Base-by-base conservation (phyloP, 345 rosid genomes). In the Odontarrhena argentea region DNA sequence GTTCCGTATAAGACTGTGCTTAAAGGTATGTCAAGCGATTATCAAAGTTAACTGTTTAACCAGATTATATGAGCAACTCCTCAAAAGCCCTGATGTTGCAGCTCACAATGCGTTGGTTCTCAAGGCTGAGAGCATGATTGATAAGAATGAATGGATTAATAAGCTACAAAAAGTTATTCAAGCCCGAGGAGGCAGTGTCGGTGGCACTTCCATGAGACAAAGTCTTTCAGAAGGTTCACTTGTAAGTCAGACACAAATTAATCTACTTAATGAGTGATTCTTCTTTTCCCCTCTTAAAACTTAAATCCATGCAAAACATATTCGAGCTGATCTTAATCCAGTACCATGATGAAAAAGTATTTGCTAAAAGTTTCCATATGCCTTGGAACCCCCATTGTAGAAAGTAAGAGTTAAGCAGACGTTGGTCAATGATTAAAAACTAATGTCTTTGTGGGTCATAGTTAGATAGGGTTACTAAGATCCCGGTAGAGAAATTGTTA, bases 151-250 rank as follows among this genome's bases (percentile, higher is more conserved):
- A 68, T 94, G 99, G 99, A 54, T 89, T 32, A 86, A 69, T 78
- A 94, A 91, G 77, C 50, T 88, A 74, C 80, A 79, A 47, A 94
- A 75, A 66, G 80, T 94, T 66, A 76, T 83, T 70, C 93, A 81
- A 64, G 71, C 95, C 45, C 75, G 79, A 59, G 87, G 86, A 66
- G 96, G 96, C 58, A 90, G 78, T 73, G 73, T 77, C 26, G 80
- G 79, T 60, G 71, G 79, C 35, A 76, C 57, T 53, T 66, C 86
- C 36, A 79, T 95, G 85, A 82, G 96, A 46, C 96, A 88, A 9
- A 94, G 99, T 76, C 87, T 76, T 34, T 95, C 99, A 34, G 96
- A 95, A 74, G 97, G 96, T 77, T 91, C 97, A 47, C 87, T 93
- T 66, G 98, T 93, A 75, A 84, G 98, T 82, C 59, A 60, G 55